These are phyloP conservation scores for Suillus americanus DNA, from an alignment of 768 basidiomycete species.

Conservation along the genomic window DNA sequence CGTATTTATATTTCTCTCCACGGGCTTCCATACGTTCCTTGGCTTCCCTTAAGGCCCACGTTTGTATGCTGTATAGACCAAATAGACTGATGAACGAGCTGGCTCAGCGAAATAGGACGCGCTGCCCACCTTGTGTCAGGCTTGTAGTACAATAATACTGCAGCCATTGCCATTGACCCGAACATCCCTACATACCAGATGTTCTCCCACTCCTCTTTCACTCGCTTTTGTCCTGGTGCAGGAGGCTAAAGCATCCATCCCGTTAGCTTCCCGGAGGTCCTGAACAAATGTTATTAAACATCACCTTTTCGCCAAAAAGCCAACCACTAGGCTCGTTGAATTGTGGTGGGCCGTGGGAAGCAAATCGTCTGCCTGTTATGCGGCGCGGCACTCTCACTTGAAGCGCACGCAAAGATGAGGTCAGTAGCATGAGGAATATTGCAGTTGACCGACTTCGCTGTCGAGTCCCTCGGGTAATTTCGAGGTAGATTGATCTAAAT, in stretches of 20 bases:
- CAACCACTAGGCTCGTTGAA: slow-evolving; percentile 89
- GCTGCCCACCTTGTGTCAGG: slow-evolving; percentile 82
- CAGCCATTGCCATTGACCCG: slow-evolving; percentile 75
- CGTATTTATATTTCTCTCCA: slow-evolving; percentile 88
- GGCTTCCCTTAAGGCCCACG: slow-evolving; percentile 90
- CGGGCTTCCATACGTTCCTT: slow-evolving; percentile 88
- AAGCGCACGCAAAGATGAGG: slow-evolving; percentile 45
- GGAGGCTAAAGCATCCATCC: slow-evolving; percentile 51
- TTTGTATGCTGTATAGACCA: slow-evolving; percentile 65
- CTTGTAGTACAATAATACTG: slow-evolving; percentile 84
- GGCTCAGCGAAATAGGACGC: slow-evolving; percentile 1
- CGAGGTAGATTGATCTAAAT: slow-evolving; percentile 20
- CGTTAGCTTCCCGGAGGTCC: slow-evolving; percentile 5
- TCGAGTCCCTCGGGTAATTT: neutral
- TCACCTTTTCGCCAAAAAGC: slow-evolving; percentile 88
- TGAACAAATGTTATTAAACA: slow-evolving; percentile 13
- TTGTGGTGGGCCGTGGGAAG: slow-evolving; percentile 76
- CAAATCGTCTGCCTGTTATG: slow-evolving; percentile 45
- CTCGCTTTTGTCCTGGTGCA: slow-evolving; percentile 78
- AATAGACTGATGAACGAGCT: neutral
- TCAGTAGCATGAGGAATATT: slow-evolving; percentile 41
- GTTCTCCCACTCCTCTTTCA: slow-evolving; percentile 89
- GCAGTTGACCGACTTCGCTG: neutral
- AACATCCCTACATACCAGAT: slow-evolving; percentile 93
- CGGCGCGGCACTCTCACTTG: slow-evolving; percentile 19